phyloP scores from a whole-genome alignment of 2,329 filamentous ascomycete genomes.

The Apiospora koreana region DNA sequence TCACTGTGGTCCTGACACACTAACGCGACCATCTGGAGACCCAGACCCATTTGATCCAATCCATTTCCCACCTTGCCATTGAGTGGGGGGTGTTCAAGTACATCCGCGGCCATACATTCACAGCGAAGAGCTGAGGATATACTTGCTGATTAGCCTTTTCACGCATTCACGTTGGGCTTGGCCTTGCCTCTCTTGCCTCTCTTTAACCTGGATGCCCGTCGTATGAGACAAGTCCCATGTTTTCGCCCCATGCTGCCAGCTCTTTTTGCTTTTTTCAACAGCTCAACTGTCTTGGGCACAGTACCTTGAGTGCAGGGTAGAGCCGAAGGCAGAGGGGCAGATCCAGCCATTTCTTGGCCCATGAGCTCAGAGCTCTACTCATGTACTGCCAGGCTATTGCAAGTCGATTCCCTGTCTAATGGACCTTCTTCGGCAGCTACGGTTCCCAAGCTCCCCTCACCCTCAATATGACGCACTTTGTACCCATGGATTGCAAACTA shows the following conservation, averaged over 20 bases:
- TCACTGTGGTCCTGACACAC: conserved; percentile 12
- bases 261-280: not conserved
- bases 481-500: conserved; percentile 5
- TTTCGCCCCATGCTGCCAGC: not conserved
- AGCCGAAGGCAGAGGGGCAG: not conserved
- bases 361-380: not conserved
- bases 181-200: not conserved
- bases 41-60: conserved; percentile 3
- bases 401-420: conserved; percentile 1
- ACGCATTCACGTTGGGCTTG: not conserved
- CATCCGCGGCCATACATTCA: not conserved
- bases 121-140: not conserved
- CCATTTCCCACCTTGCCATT: not conserved
- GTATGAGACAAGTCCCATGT: not conserved
- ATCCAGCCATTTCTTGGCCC: not conserved
- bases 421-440: conserved; percentile 7
- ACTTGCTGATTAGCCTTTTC: not conserved
- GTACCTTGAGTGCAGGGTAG: not conserved
- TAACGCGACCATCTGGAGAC: conserved; percentile 5
- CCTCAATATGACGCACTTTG: not conserved
- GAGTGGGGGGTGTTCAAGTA: no score
- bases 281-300: not conserved
- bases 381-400: not conserved
- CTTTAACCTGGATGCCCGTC: not conserved
- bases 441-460: not conserved